phyloP scores from a whole-genome alignment of 495 filamentous ascomycete species.

The Neurospora sp. region DNA sequence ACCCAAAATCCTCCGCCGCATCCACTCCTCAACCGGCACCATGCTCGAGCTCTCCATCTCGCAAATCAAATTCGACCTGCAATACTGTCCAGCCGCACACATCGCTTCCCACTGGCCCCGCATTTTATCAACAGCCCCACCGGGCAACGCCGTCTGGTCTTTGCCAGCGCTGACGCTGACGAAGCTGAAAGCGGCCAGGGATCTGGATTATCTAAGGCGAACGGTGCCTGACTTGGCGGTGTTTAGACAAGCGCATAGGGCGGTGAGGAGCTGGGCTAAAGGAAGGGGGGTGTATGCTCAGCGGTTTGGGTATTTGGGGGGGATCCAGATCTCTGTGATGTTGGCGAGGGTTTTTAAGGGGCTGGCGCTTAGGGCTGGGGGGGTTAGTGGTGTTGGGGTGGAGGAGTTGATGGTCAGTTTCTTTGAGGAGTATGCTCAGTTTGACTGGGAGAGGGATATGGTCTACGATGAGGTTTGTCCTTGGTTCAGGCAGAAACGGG shows the following conservation, averaged over 20 bases:
- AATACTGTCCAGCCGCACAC: conserved; percentile 45
- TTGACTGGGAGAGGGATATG: conserved; percentile 39
- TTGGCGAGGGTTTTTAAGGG: conserved; percentile 44
- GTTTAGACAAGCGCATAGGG: conserved; percentile 42
- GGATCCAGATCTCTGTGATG: conserved; percentile 48
- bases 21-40: conserved; percentile 40
- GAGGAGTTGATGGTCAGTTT: conserved; percentile 40
- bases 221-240: conserved; percentile 40
- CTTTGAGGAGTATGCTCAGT: conserved; percentile 47
- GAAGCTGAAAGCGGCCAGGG: conserved; percentile 47
- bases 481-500: background rate
- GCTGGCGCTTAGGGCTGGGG: conserved; percentile 15
- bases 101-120: conserved; percentile 34
- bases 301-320: conserved; percentile 46
- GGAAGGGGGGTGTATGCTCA: conserved; percentile 46
- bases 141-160: conserved; percentile 35
- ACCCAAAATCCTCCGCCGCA: conserved; percentile 37
- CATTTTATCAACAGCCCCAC: conserved; percentile 16
- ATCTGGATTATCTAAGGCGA: conserved; percentile 41
- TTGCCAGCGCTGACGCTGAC: conserved; percentile 37
- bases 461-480: conserved; percentile 31
- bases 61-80: conserved; percentile 44
- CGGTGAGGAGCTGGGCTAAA: conserved; percentile 45
- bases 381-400: conserved; percentile 14
- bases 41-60: conserved; percentile 45